These are phyloP conservation scores for Aegilops umbellulata DNA, from an alignment of 176 grass and related monocot species.

Conservation along the genomic window DNA sequence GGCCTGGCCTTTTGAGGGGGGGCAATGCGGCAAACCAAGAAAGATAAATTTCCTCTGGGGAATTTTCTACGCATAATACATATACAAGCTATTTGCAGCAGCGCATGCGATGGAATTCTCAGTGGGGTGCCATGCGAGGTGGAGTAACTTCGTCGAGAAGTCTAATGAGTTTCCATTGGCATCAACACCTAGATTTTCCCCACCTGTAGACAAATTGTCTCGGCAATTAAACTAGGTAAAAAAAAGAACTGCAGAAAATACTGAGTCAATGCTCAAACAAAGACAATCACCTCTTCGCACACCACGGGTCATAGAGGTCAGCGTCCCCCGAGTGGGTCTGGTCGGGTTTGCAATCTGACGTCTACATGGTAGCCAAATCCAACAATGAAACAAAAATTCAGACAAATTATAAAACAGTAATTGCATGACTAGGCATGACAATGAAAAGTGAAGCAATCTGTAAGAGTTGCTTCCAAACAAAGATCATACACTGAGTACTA, in stretches of 20 bases:
- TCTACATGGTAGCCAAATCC: slow-evolving; percentile 33
- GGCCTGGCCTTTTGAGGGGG: not conserved
- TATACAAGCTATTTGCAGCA: slow-evolving; percentile 97
- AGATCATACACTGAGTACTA: not conserved
- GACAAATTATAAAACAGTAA: slow-evolving; percentile 15
- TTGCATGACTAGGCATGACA: slow-evolving; percentile 16
- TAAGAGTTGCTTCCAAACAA: not conserved
- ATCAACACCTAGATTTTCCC: slow-evolving; percentile 67
- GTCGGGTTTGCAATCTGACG: slow-evolving; percentile 64
- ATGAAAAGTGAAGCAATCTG: not conserved
- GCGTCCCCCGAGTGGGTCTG: slow-evolving; percentile 54
- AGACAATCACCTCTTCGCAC: slow-evolving; percentile 57
- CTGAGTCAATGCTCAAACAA: not conserved
- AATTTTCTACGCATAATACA: slow-evolving; percentile 85
- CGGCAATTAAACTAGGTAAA: not conserved
- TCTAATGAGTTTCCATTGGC: slow-evolving; percentile 82
- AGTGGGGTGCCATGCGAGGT: slow-evolving; percentile 86
- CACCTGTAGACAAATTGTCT: slow-evolving; percentile 48
- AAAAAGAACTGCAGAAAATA: not conserved
- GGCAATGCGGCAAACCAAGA: slow-evolving; percentile 29
- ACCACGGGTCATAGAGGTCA: slow-evolving; percentile 61
- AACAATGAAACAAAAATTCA: slow-evolving; percentile 20
- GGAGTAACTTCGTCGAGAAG: slow-evolving; percentile 81
- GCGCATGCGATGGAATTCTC: slow-evolving; percentile 93
- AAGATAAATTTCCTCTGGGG: slow-evolving; percentile 39